Percentiles rank a stretch among this genome's conserved stretches.
Evolutionary conservation across 2,329 filamentous ascomycete genomes (phyloP).

Genomic region (Aspergillus neoniger): DNA sequence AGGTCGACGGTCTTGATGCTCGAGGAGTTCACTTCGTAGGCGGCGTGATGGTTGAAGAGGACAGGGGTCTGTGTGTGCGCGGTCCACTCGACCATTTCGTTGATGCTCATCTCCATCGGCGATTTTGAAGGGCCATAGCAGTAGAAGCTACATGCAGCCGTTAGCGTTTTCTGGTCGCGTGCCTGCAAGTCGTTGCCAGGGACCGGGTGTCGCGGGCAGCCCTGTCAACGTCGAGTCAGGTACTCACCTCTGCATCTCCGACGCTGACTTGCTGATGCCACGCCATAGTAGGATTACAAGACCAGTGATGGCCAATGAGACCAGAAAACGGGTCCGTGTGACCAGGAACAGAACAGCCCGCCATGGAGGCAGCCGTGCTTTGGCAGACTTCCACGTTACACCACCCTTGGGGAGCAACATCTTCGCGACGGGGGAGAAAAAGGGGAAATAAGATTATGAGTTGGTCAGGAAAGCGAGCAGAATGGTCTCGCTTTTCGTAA

Average conservation of each 20-base stretch:
- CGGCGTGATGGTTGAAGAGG: slow-evolving; percentile 91
- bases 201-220: slow-evolving; percentile 4
- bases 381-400: slow-evolving; percentile 89
- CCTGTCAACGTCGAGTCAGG: not conserved
- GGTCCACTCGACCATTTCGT: slow-evolving; percentile 88
- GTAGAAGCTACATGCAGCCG: slow-evolving; percentile 69
- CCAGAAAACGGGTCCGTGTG: slow-evolving; percentile 74
- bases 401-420: slow-evolving; percentile 93
- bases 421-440: slow-evolving; percentile 26
- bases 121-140: slow-evolving; percentile 94
- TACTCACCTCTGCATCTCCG: slow-evolving; percentile 85
- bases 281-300: slow-evolving; percentile 83
- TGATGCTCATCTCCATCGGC: slow-evolving; percentile 92
- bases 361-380: slow-evolving; percentile 73
- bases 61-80: slow-evolving; percentile 88
- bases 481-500: not conserved
- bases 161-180: slow-evolving; percentile 18
- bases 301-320: slow-evolving; percentile 69
- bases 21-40: slow-evolving; percentile 78
- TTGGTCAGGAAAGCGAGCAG: not conserved
- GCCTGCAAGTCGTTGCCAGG: not conserved
- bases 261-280: slow-evolving; percentile 75
- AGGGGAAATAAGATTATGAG: not conserved
- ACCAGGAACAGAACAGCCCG: slow-evolving; percentile 70
- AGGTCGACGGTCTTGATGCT: slow-evolving; percentile 80